These are phyloP conservation scores for Byssochlamys sp. DNA, from an alignment of 2,329 filamentous ascomycete species.

Conservation along the genomic window DNA sequence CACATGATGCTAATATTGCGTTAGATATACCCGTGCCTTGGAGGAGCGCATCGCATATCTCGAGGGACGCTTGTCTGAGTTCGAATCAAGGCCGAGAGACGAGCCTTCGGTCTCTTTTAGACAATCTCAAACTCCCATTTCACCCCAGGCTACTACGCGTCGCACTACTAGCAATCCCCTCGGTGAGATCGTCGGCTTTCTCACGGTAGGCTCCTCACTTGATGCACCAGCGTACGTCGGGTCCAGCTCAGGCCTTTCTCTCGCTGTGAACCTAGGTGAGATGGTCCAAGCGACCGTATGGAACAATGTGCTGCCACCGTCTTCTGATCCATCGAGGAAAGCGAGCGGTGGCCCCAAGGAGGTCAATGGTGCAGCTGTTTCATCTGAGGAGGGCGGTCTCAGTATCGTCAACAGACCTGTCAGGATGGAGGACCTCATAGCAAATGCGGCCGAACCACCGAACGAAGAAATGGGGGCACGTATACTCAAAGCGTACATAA, in stretches of 20 bases:
- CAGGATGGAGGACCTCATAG: conserved; percentile 34
- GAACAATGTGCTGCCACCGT: conserved; percentile 39
- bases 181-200: conserved; percentile 41
- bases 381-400: not conserved
- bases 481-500: conserved; percentile 39
- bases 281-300: conserved; percentile 48
- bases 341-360: conserved; percentile 11
- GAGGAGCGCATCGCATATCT: conserved; percentile 37
- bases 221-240: conserved; percentile 44
- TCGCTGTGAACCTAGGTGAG: conserved; percentile 43
- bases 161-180: conserved; percentile 21
- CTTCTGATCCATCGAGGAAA: conserved; percentile 9
- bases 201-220: conserved; percentile 33
- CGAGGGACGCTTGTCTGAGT: conserved; percentile 22
- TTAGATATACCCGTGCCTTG: conserved; percentile 34
- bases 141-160: not conserved
- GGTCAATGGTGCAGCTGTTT: not conserved
- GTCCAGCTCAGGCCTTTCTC: conserved; percentile 40
- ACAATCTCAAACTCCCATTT: conserved; percentile 12
- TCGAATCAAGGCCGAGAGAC: conserved; percentile 7
- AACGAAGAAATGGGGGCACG: conserved; percentile 37
- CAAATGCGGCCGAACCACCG: conserved; percentile 38
- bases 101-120: conserved; percentile 12
- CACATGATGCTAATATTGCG: conserved; percentile 2
- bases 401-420: conserved; percentile 19